Base-by-base conservation (phyloP, 176 grass and related monocot species). In the Areca catechu region DNA sequence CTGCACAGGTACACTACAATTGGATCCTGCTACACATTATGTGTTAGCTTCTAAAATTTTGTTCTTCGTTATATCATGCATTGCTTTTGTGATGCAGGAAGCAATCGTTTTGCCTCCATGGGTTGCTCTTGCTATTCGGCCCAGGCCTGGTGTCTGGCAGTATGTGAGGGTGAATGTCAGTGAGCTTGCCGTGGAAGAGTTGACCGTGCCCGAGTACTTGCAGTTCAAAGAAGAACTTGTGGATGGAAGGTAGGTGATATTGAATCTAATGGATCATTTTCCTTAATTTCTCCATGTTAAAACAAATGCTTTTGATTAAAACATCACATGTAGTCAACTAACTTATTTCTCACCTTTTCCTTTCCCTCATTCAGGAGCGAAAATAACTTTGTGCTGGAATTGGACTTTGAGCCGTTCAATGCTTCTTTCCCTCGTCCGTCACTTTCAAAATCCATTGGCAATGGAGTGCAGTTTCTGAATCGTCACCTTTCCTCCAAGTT, bases 331-430 rank as follows among this genome's bases (percentile, higher is more conserved):
- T 3, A 43, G 34, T 43, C 34, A 43, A 12, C 10, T 43, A 43
- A 43, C 34, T 12, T 14, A 14, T 71, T 7, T 65, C 58, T 57
- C 53, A 28, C 12, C 34, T 76, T 61, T 56, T 57, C 19, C 58
- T 43, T 43, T 43, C 10, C 34, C 7, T 43, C 10, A 20, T 51
- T 62, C 81, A 92, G 83, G 0, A 25, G 27, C 34, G 23, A 62
- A 19, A 76, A 58, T 63, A 85, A 85, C 56, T 98, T 98, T 62
- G 81, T 77, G 47, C 84, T 98, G 22, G 93, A 98, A 73, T 77
- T 98, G 80, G 93, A 98, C 69, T 92, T 98, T 64, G 93, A 98
- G 72, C 93, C 93, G 17, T 98, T 98, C 73, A 98, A 92, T 61
- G 93, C 93, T 49, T 88, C 93, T 21, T 98, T 98, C 51, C 93